phyloP scores from a whole-genome alignment of 208 protist genomes.

The Phytomonas serpens region DNA sequence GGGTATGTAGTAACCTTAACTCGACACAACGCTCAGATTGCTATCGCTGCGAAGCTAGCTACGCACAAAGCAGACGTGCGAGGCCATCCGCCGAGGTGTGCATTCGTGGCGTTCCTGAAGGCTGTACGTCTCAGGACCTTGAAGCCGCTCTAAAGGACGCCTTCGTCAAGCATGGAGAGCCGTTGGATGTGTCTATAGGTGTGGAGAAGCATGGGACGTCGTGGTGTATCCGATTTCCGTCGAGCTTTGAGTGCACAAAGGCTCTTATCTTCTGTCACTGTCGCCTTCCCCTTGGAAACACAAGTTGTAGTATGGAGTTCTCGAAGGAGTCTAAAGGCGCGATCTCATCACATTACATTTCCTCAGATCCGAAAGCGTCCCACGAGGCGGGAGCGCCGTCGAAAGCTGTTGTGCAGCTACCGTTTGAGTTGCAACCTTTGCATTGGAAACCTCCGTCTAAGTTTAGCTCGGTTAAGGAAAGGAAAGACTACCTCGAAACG shows the following conservation, averaged over 20 bases:
- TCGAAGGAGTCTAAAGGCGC: constrained; percentile 8
- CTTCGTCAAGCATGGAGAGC: not conserved
- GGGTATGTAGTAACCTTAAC: constrained; percentile 82
- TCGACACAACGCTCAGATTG: constrained; percentile 48
- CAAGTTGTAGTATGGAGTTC: constrained; percentile 22
- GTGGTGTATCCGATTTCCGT: constrained; percentile 32
- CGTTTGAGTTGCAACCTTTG: constrained; percentile 23
- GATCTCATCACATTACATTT: not conserved
- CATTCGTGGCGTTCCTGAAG: constrained; percentile 22
- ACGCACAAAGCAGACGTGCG: constrained; percentile 26
- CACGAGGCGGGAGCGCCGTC: not conserved
- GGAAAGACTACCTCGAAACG: constrained; percentile 40
- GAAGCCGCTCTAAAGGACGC: constrained; percentile 11
- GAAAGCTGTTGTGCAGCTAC: not conserved
- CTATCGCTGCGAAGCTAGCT: constrained; percentile 53
- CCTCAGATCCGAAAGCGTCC: not conserved
- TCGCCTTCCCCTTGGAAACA: constrained; percentile 21
- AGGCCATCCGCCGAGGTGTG: constrained; percentile 36
- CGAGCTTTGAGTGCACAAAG: constrained; percentile 37
- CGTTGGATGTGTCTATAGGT: not conserved
- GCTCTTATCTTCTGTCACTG: constrained; percentile 45
- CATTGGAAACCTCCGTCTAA: constrained; percentile 35
- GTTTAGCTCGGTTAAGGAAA: constrained; percentile 36
- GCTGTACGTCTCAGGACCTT: constrained; percentile 16
- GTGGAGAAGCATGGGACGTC: constrained; percentile 4